A percentile compares a stretch with the other conserved stretches of the same genome.
These are phyloP conservation scores for Naganishia albida DNA, from an alignment of 1,284 basidiomycete species.

Conservation along the genomic window DNA sequence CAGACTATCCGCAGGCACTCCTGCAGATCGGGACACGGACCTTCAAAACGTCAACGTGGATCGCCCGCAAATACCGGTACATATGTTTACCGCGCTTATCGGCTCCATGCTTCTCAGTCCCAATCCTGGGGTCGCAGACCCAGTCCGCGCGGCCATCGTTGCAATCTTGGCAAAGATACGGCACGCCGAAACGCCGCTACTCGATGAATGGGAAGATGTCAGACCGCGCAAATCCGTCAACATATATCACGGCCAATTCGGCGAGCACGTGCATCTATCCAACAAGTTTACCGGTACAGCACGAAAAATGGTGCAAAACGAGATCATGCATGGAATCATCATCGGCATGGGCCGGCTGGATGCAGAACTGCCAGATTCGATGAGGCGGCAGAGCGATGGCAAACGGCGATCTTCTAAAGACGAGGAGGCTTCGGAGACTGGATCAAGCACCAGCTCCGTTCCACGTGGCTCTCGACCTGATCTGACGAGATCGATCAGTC, in stretches of 20 bases:
- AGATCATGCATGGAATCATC: slow-evolving; percentile 79
- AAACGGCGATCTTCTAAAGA: not conserved
- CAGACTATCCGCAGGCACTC: not conserved
- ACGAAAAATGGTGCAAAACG: slow-evolving; percentile 69
- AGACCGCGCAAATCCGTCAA: slow-evolving; percentile 29
- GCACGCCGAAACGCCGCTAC: slow-evolving; percentile 38
- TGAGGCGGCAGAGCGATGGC: slow-evolving; percentile 20
- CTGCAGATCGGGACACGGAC: not conserved
- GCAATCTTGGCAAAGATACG: slow-evolving; percentile 65
- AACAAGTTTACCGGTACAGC: slow-evolving; percentile 61
- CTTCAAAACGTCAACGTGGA: slow-evolving; percentile 32
- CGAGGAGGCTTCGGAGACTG: slow-evolving; percentile 10
- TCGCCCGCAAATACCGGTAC: slow-evolving; percentile 67
- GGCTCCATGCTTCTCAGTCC: slow-evolving; percentile 83
- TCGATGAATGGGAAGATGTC: slow-evolving; percentile 48
- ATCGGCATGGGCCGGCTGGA: slow-evolving; percentile 83
- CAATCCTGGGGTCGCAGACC: slow-evolving; percentile 70
- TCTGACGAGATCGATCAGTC: slow-evolving; percentile 4
- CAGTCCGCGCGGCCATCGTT: slow-evolving; percentile 74
- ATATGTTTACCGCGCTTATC: slow-evolving; percentile 86
- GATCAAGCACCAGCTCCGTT: not conserved
- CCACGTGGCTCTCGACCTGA: not conserved
- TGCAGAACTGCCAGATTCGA: slow-evolving; percentile 49
- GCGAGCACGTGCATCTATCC: slow-evolving; percentile 49
- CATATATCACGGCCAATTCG: slow-evolving; percentile 49